Evolutionary conservation across 495 filamentous ascomycete species (phyloP).

Genomic region (Podospora sp.): DNA sequence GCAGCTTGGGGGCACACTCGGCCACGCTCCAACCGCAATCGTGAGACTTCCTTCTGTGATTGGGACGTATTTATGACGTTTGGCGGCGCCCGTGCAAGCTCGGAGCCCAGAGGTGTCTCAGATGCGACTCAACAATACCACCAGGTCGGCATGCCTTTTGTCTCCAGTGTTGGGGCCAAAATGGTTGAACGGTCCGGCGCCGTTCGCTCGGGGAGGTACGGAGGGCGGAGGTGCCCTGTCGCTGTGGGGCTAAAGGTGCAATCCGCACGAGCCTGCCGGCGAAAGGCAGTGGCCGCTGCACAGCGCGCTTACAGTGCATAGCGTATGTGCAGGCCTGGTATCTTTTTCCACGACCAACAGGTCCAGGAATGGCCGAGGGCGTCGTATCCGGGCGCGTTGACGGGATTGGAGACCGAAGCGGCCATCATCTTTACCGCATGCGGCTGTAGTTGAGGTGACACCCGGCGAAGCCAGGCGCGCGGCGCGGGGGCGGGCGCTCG

Average conservation of each 20-base stretch:
- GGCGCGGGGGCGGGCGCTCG: background rate
- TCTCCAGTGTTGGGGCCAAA: background rate
- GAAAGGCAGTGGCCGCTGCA: background rate
- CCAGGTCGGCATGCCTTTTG: background rate
- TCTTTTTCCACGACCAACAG: background rate
- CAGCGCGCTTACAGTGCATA: background rate
- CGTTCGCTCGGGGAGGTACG: background rate
- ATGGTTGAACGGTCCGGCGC: background rate
- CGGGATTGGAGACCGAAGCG: background rate
- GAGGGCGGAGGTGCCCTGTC: background rate
- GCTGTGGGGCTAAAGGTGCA: background rate
- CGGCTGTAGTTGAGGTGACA: background rate
- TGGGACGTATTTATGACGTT: constrained; percentile 19
- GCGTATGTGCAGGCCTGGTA: background rate
- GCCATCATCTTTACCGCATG: background rate
- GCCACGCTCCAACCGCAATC: constrained; percentile 28
- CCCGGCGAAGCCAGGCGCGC: background rate
- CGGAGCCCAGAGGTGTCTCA: background rate
- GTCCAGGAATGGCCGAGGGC: background rate
- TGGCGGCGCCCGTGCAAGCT: background rate
- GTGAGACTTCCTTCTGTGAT: constrained; percentile 24
- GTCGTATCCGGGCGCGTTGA: background rate
- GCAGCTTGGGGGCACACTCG: constrained; percentile 13
- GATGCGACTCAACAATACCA: background rate
- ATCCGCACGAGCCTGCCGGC: background rate